A percentile compares a stretch with the other conserved stretches of the same genome.
phyloP scores from a whole-genome alignment of 1,139 yeast species.

The Sugiyamaella japonica region DNA sequence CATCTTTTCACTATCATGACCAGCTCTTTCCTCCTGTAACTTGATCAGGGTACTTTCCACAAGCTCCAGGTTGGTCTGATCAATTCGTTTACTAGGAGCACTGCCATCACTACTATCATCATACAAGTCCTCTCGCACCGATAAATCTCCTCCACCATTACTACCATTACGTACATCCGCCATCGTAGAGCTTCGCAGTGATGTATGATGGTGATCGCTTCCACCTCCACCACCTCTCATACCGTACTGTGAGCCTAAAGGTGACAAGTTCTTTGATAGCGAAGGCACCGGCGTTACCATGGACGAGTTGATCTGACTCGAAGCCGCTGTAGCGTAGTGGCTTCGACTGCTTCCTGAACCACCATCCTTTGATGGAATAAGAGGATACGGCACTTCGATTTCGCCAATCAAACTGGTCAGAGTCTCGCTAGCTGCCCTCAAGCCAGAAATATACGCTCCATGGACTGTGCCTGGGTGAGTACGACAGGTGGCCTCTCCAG shows the following conservation, averaged over 20 bases:
- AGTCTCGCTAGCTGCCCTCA: slow-evolving; percentile 46
- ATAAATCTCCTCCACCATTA: slow-evolving; percentile 12
- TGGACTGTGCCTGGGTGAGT: slow-evolving; percentile 48
- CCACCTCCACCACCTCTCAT: slow-evolving; percentile 16
- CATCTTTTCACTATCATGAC: slow-evolving; percentile 39
- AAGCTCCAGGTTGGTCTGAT: slow-evolving; percentile 22
- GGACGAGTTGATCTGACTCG: slow-evolving; percentile 20
- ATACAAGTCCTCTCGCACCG: slow-evolving; percentile 8
- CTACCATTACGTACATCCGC: slow-evolving; percentile 9
- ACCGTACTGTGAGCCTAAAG: slow-evolving; percentile 18
- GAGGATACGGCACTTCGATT: slow-evolving; percentile 43
- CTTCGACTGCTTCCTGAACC: slow-evolving; percentile 9
- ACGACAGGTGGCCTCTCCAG: slow-evolving; percentile 49
- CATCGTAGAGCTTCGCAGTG: slow-evolving; percentile 8
- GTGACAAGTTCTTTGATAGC: slow-evolving; percentile 18
- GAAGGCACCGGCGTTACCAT: slow-evolving; percentile 21
- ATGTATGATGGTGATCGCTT: slow-evolving; percentile 3
- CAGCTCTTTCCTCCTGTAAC: slow-evolving; percentile 30
- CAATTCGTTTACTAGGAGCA: slow-evolving; percentile 10
- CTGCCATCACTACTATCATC: slow-evolving; percentile 14
- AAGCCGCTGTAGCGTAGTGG: slow-evolving; percentile 20
- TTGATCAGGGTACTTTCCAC: slow-evolving; percentile 26
- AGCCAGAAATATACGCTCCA: slow-evolving; percentile 48
- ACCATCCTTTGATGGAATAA: slow-evolving; percentile 37
- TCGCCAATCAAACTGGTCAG: slow-evolving; percentile 45